These are phyloP conservation scores for Neurospora cerealis DNA, from an alignment of 495 filamentous ascomycete genomes.

Conservation along the genomic window DNA sequence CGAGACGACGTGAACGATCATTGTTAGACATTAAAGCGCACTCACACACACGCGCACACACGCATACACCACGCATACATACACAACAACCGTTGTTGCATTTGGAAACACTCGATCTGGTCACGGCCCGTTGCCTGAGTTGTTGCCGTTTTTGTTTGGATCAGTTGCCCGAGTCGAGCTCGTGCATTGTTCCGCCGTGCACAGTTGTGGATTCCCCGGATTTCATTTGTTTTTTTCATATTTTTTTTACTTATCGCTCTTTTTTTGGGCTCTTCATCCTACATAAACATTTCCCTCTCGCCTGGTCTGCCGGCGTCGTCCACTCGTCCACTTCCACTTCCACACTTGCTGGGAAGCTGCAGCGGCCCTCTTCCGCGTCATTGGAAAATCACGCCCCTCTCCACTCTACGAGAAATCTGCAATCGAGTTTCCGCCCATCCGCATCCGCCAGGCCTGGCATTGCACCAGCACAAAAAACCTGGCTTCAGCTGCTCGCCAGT, in stretches of 20 bases:
- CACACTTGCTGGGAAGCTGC: not conserved
- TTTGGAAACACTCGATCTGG: not conserved
- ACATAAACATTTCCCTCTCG: not conserved
- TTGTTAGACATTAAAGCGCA: not conserved
- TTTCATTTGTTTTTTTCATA: not conserved
- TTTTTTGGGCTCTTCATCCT: not conserved
- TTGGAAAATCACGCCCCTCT: slow-evolving; percentile 26
- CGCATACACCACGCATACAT: not conserved
- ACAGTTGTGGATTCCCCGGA: not conserved
- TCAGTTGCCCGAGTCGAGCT: not conserved
- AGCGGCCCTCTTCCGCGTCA: slow-evolving; percentile 14
- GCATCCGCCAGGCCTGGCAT: not conserved
- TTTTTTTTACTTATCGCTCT: not conserved
- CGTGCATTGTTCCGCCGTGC: not conserved
- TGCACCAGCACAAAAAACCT: not conserved
- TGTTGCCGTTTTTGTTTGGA: not conserved
- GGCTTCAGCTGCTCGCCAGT: not conserved
- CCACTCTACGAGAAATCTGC: slow-evolving; percentile 19
- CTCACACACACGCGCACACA: not conserved
- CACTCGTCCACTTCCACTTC: not conserved
- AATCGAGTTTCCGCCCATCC: slow-evolving; percentile 3
- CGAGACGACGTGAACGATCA: not conserved
- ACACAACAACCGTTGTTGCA: not conserved
- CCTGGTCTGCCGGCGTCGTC: not conserved
- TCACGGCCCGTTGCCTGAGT: not conserved